phyloP scores from a whole-genome alignment of 129 eudicot genomes.

The Logfia minima region DNA sequence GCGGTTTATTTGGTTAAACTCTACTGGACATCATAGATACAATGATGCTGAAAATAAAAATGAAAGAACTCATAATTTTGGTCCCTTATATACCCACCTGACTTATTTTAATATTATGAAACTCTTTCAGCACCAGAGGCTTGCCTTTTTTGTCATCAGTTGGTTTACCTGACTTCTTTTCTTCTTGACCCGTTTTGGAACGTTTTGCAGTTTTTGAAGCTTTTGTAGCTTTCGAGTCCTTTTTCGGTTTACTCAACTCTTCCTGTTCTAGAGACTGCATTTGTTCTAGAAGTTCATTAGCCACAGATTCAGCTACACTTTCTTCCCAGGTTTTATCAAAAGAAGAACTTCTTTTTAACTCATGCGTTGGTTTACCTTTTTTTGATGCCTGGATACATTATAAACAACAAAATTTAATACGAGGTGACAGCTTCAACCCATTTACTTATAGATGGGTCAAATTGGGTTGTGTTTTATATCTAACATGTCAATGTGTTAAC shows the following conservation, averaged over 20 bases:
- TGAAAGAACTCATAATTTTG: not conserved
- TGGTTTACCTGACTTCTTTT: conserved; percentile 58
- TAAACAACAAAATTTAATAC: not conserved
- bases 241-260: conserved; percentile 56
- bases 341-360: conserved; percentile 77
- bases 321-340: conserved; percentile 95
- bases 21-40: not conserved
- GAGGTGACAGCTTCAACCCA: not conserved
- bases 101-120: conserved; percentile 87
- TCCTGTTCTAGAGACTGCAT: conserved; percentile 66
- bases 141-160: conserved; percentile 60
- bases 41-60: not conserved
- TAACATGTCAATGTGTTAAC: not conserved
- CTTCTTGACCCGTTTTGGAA: conserved; percentile 58
- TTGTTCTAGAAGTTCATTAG: conserved; percentile 73
- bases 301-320: conserved; percentile 85
- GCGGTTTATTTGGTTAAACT: not conserved
- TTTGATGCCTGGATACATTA: conserved; percentile 53
- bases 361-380: conserved; percentile 50
- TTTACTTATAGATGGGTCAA: not conserved
- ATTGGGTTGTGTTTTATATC: not conserved
- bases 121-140: conserved; percentile 82
- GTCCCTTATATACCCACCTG: conserved; percentile 53
- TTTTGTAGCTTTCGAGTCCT: conserved; percentile 60
- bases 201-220: conserved; percentile 56